Conservation (phyloP, 345 rosid genomes). For the Syzygium aqueum region DNA sequence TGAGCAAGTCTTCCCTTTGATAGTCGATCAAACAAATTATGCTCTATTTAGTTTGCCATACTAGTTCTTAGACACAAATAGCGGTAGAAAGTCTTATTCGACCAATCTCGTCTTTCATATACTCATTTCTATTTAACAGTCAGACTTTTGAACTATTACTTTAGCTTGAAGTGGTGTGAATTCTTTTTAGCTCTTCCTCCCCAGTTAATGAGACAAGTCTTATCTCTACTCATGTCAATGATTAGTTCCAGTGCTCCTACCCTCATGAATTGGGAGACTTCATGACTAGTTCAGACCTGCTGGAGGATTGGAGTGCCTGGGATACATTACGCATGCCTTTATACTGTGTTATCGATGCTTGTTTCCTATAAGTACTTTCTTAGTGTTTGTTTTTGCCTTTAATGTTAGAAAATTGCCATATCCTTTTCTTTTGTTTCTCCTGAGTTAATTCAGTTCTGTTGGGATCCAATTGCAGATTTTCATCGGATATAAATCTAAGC, state of each 20-base stretch:
- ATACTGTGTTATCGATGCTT: not conserved
- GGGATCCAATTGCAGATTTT: constrained; percentile 39
- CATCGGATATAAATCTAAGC: constrained; percentile 37
- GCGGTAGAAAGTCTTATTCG: not conserved
- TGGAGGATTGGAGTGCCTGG: not conserved
- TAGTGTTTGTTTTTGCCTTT: not conserved
- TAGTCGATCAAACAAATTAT: not conserved
- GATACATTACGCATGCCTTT: not conserved
- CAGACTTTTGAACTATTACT: not conserved
- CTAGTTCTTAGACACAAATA: not conserved
- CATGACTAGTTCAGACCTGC: not conserved
- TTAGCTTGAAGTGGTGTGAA: not conserved
- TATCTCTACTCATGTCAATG: not conserved
- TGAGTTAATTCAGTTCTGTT: not conserved
- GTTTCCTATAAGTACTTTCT: not conserved
- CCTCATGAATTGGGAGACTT: not conserved
- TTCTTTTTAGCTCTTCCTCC: not conserved
- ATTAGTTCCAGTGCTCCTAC: not conserved
- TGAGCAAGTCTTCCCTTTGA: not conserved
- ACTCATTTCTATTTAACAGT: not conserved
- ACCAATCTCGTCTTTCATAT: not conserved
- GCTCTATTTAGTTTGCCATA: not conserved
- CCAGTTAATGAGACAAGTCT: not conserved
- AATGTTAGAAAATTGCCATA: not conserved
- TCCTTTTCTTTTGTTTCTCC: not conserved